Percentiles rank a stretch among this genome's conserved stretches.
Evolutionary conservation across 768 basidiomycete species (phyloP).

Genomic region (Leccinellum rugosiceps): DNA sequence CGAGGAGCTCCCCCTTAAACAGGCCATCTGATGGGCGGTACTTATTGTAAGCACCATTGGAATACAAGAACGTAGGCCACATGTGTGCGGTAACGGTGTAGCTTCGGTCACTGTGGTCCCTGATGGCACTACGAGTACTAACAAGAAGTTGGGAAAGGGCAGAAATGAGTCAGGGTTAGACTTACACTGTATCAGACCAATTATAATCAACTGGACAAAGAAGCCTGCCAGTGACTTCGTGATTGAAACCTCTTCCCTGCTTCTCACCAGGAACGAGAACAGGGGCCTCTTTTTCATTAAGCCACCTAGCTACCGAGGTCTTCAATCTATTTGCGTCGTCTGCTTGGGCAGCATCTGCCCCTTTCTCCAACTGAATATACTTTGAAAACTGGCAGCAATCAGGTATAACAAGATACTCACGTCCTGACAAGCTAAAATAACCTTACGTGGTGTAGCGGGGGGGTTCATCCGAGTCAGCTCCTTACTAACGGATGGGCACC

Average conservation of each 20-base stretch:
- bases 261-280: neutral
- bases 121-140: neutral
- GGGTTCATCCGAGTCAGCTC: too few species aligned
- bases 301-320: neutral
- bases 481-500: slow-evolving; percentile 2
- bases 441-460: too few species aligned
- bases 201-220: slow-evolving; percentile 15
- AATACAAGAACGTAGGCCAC: neutral
- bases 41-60: neutral
- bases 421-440: neutral
- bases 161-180: neutral
- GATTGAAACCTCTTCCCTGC: slow-evolving; percentile 4
- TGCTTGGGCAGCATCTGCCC: slow-evolving; percentile 8
- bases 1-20: neutral
- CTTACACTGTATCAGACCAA: slow-evolving; percentile 6
- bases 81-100: neutral
- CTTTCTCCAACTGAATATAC: slow-evolving; percentile 11
- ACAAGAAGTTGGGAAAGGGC: neutral
- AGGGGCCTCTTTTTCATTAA: neutral
- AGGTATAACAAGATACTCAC: neutral
- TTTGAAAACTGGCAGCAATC: neutral
- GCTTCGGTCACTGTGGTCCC: neutral
- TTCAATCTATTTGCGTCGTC: slow-evolving; percentile 14
- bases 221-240: slow-evolving; percentile 7
- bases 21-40: neutral